Percentiles rank a stretch among this genome's conserved stretches.
Evolutionary conservation across 2,329 filamentous ascomycete species (phyloP).

Genomic region (Botrytis squamosa): DNA sequence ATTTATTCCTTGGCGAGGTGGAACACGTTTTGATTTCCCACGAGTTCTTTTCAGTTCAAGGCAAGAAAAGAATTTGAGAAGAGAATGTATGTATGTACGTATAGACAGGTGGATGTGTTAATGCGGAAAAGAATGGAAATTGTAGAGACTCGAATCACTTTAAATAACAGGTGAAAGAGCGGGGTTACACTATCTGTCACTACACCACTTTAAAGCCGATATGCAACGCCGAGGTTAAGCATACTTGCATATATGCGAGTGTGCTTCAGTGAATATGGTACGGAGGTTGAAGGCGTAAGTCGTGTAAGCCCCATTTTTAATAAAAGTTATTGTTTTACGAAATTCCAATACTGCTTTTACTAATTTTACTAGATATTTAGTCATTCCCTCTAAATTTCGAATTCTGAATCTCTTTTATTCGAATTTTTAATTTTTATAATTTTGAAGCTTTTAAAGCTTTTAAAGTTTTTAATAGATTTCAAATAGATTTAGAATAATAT

Average conservation of each 20-base stretch:
- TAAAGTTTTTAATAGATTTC: too few relatives aligned
- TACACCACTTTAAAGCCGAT: not conserved
- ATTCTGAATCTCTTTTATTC: too few relatives aligned
- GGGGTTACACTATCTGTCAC: not conserved
- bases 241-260: not conserved
- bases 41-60: too few relatives aligned
- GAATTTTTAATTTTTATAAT: too few relatives aligned
- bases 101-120: not conserved
- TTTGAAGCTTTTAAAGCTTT: too few relatives aligned
- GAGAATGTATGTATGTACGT: not conserved
- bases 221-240: not conserved
- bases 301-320: too few relatives aligned
- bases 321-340: too few relatives aligned
- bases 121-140: not conserved
- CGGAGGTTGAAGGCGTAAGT: too few relatives aligned
- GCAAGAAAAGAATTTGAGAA: not conserved
- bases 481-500: too few relatives aligned
- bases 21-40: not conserved
- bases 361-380: too few relatives aligned
- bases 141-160: conserved; percentile 2
- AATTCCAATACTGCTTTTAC: too few relatives aligned
- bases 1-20: conserved; percentile 1
- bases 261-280: not conserved
- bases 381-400: too few relatives aligned
- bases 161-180: conserved; percentile 7